Conservation (phyloP, 352 stramenopile species). For the Pythium monospermum region DNA sequence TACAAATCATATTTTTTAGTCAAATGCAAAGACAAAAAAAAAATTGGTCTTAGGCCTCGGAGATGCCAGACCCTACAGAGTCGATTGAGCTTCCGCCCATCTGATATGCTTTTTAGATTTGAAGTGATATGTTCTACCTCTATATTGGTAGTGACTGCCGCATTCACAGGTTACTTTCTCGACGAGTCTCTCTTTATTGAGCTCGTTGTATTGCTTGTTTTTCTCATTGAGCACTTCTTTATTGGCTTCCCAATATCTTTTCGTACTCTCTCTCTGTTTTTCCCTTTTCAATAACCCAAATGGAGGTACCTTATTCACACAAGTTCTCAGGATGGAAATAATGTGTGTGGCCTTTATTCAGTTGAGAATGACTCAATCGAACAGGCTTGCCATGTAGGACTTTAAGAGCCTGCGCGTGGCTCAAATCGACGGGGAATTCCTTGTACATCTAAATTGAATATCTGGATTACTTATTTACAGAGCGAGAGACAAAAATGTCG, state of each 20-base stretch:
- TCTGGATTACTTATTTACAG: slow-evolving; percentile 17
- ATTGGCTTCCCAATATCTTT: slow-evolving; percentile 21
- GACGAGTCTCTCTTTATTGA: slow-evolving; percentile 18
- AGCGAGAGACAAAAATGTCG: slow-evolving; percentile 13
- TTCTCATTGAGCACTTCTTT: slow-evolving; percentile 21
- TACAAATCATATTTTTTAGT: slow-evolving; percentile 6
- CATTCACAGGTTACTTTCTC: slow-evolving; percentile 13
- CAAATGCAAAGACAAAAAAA: slow-evolving; percentile 12
- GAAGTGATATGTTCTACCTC: slow-evolving; percentile 23
- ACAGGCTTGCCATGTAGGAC: slow-evolving; percentile 21
- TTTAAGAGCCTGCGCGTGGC: slow-evolving; percentile 14
- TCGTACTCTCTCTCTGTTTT: slow-evolving; percentile 18
- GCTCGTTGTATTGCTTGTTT: slow-evolving; percentile 23
- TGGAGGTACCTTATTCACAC: slow-evolving; percentile 21
- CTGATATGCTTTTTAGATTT: slow-evolving; percentile 22
- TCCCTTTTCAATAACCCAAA: slow-evolving; percentile 16
- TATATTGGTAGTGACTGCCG: slow-evolving; percentile 17
- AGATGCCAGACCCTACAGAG: too few species aligned
- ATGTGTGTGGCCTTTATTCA: slow-evolving; percentile 15
- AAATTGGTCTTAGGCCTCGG: too few species aligned
- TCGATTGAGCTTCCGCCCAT: slow-evolving; percentile 12
- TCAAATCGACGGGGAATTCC: slow-evolving; percentile 18
- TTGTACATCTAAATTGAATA: slow-evolving; percentile 22
- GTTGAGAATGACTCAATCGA: slow-evolving; percentile 15
- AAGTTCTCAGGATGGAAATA: slow-evolving; percentile 26